A percentile compares a stretch with the other conserved stretches of the same genome.
These are phyloP conservation scores for Trichosanthes cucumerina DNA, from an alignment of 306 rosid species.

Conservation along the genomic window DNA sequence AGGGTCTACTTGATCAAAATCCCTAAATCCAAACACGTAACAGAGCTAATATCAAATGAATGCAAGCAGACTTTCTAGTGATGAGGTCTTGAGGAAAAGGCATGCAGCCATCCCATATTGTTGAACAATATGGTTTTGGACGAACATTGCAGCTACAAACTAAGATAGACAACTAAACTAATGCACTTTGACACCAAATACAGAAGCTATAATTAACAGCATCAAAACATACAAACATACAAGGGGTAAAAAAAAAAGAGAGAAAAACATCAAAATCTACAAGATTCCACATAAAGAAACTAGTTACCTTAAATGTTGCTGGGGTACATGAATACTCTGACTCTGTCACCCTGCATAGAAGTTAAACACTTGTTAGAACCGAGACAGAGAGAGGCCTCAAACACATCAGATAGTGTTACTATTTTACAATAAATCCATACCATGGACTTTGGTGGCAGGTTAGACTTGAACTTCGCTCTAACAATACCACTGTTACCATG, in stretches of 20 bases:
- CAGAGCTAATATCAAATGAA: neutral
- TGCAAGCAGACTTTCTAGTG: neutral
- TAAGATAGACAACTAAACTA: neutral
- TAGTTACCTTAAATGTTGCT: slow-evolving; percentile 67
- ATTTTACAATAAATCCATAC: slow-evolving; percentile 19
- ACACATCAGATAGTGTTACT: too few species aligned
- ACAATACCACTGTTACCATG: slow-evolving; percentile 90
- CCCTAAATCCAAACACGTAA: neutral
- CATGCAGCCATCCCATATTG: neutral
- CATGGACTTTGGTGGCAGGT: slow-evolving; percentile 88
- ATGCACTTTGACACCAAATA: neutral
- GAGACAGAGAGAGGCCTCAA: neutral
- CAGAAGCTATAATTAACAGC: neutral
- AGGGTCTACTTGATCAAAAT: neutral
- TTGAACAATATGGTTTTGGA: neutral
- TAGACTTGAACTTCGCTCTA: slow-evolving; percentile 86
- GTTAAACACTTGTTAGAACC: neutral
- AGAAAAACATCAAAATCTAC: neutral
- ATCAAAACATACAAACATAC: neutral
- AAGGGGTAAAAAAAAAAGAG: neutral
- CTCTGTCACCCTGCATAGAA: slow-evolving; percentile 59
- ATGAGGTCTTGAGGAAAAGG: neutral
- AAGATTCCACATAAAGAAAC: neutral
- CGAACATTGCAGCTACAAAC: neutral
- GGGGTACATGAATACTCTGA: slow-evolving; percentile 88